Evolutionary conservation across 1,284 basidiomycete genomes (phyloP), one percentile per base, ranked within the genome.

Genomic region (Sphagnurus paluster): DNA sequence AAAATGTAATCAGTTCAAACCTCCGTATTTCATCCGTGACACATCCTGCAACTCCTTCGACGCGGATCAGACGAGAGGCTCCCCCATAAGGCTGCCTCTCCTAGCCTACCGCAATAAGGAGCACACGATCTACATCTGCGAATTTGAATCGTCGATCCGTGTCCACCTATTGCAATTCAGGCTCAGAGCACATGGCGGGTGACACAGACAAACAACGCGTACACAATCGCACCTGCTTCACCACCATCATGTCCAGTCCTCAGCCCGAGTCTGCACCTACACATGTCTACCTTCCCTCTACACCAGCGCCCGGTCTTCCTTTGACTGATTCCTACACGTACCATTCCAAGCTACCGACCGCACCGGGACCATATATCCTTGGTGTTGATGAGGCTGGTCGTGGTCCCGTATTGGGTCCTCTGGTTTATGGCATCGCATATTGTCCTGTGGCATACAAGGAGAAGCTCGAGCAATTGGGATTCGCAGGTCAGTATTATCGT

Each of bases 371-470:
- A n/a, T 90, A 84, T 67, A 87, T 97, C 40, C 84, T 99, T 46
- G 96, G 96, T 28, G 93, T 99, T 5, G 96, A 99, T 66, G 96
- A 99, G 66, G 96, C 96, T 0, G 96, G 96, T 1, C 77, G 96
- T 49, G 96, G 97, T 0, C 96, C 95, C 10, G 94, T 94, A 1
- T 74, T 98, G 0, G 94, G 93, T 40, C 96, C 96, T 0, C 80
- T 98, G 55, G 96, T 99, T 0, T 99, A 99, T 60, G 96, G 91
- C 1, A 82, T 96, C 19, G 93, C 96, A 0, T 98, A 93, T 65
- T 98, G 95, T 58, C 91, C 93, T 0, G 71, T 79, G 3, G 72
- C 83, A 8, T 98, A 91, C 68, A 78, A 86, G 56, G 80, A 87
- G 6, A 68, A 81, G 10, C 69, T 99, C 39, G 84, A 92, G 39